A percentile compares a stretch with the other conserved stretches of the same genome.
Evolutionary conservation across 2,329 filamentous ascomycete species (phyloP).

Genomic region (Colletotrichum siamense): DNA sequence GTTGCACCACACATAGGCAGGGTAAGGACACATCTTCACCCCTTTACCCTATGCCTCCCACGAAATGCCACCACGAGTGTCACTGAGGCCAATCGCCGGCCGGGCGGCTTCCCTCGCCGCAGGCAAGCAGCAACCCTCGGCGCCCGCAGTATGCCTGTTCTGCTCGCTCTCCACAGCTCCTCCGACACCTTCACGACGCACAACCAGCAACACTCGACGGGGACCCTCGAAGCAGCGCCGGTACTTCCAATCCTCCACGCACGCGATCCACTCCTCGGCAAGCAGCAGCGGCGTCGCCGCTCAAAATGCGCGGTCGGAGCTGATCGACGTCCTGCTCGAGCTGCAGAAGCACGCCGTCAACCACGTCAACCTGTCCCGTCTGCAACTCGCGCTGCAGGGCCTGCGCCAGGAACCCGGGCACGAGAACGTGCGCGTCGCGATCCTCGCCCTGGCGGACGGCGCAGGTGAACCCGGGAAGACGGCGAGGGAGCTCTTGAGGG

Average conservation of each 20-base stretch:
- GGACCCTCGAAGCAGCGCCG: conserved; percentile 23
- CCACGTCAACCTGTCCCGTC: conserved; percentile 70
- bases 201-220: not conserved
- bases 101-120: conserved; percentile 13
- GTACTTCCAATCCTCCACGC: conserved; percentile 11
- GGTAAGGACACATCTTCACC: not conserved
- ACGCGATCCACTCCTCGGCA: not conserved
- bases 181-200: not conserved
- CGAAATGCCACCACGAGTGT: conserved; percentile 34
- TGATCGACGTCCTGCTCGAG: conserved; percentile 63
- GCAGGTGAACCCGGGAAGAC: conserved; percentile 43
- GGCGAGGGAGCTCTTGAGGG: conserved; percentile 69
- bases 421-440: conserved; percentile 64
- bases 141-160: conserved; percentile 15
- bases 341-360: conserved; percentile 66
- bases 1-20: not conserved
- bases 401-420: conserved; percentile 60
- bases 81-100: conserved; percentile 30
- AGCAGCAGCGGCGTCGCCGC: not conserved
- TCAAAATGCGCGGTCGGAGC: conserved; percentile 51
- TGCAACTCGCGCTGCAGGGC: conserved; percentile 75
- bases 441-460: conserved; percentile 53
- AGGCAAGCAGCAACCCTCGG: conserved; percentile 8
- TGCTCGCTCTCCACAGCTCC: conserved; percentile 20
- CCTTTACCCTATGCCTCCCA: not conserved